These are phyloP conservation scores for Jatropha curcas DNA, from an alignment of 345 rosid species.

Conservation along the genomic window DNA sequence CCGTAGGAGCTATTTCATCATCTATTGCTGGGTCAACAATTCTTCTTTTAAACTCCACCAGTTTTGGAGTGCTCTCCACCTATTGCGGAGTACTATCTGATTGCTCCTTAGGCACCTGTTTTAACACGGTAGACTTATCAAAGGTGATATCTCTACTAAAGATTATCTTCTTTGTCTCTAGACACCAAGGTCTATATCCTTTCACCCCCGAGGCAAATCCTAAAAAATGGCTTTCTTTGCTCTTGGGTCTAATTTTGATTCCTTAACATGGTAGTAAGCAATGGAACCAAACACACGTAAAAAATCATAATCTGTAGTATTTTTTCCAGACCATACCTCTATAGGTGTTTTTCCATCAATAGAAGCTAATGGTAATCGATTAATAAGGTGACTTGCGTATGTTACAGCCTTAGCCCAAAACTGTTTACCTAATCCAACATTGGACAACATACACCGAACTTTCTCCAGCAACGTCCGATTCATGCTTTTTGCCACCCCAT, in stretches of 20 bases:
- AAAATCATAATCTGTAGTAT: not conserved
- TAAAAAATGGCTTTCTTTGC: not conserved
- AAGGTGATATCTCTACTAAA: not conserved
- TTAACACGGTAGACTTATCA: not conserved
- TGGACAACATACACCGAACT: not conserved
- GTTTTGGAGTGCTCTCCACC: too few relatives aligned
- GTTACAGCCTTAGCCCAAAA: not conserved
- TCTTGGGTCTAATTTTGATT: not conserved
- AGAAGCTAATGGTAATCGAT: not conserved
- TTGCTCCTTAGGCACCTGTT: not conserved
- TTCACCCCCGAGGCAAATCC: not conserved
- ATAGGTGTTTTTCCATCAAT: not conserved
- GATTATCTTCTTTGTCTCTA: not conserved
- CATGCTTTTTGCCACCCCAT: not conserved
- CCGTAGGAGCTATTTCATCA: too few relatives aligned
- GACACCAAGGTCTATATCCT: not conserved
- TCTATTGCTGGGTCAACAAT: too few relatives aligned
- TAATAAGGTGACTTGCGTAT: not conserved
- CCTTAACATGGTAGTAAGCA: too few relatives aligned
- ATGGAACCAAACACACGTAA: constrained; percentile 1
- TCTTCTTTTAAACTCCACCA: too few relatives aligned
- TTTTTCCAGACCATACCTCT: not conserved
- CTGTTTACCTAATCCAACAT: not conserved
- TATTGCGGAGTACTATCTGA: not conserved
- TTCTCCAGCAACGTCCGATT: not conserved